Percentiles rank a stretch among this genome's conserved stretches.
Evolutionary conservation across 2,329 filamentous ascomycete genomes (phyloP).

Genomic region (Orbilia oligospora): DNA sequence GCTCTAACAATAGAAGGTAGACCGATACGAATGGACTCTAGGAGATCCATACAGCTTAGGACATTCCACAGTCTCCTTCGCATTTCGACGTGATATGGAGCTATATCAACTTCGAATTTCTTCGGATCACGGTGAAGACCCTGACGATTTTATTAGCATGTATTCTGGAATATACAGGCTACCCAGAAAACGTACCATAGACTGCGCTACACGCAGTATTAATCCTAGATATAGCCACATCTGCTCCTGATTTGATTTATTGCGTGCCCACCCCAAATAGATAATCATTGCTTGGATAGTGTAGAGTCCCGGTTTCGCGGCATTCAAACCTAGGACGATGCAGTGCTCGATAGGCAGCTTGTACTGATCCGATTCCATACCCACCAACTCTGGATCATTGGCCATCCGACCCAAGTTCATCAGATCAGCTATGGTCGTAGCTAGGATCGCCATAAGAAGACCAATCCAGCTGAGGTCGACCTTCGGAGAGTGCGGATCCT

Average conservation of each 20-base stretch:
- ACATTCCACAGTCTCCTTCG: slow-evolving; percentile 78
- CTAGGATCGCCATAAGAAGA: slow-evolving; percentile 81
- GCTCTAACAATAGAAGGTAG: slow-evolving; percentile 78
- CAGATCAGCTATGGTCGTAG: slow-evolving; percentile 64
- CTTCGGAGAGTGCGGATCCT: slow-evolving; percentile 75
- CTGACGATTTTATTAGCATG: slow-evolving; percentile 68
- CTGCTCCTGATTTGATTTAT: slow-evolving; percentile 63
- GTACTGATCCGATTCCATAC: slow-evolving; percentile 70
- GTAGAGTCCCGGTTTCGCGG: slow-evolving; percentile 69
- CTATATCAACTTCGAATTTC: slow-evolving; percentile 77
- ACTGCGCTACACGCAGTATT: slow-evolving; percentile 72
- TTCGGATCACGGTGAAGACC: slow-evolving; percentile 84
- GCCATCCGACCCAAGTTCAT: slow-evolving; percentile 44
- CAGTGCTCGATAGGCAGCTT: slow-evolving; percentile 82
- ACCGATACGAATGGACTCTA: slow-evolving; percentile 81
- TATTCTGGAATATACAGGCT: too few relatives aligned
- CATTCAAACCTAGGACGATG: slow-evolving; percentile 82
- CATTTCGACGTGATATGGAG: slow-evolving; percentile 83
- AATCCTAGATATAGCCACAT: slow-evolving; percentile 71
- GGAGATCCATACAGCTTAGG: slow-evolving; percentile 79
- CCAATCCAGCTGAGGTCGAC: slow-evolving; percentile 84
- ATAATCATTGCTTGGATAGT: slow-evolving; percentile 64
- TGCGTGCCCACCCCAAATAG: slow-evolving; percentile 57
- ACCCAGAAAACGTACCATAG: slow-evolving; percentile 64
- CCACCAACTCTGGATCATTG: slow-evolving; percentile 51